A percentile compares a stretch with the other conserved stretches of the same genome.
Evolutionary conservation across 768 basidiomycete genomes (phyloP).

Genomic region (Pulveroboletus sp.): DNA sequence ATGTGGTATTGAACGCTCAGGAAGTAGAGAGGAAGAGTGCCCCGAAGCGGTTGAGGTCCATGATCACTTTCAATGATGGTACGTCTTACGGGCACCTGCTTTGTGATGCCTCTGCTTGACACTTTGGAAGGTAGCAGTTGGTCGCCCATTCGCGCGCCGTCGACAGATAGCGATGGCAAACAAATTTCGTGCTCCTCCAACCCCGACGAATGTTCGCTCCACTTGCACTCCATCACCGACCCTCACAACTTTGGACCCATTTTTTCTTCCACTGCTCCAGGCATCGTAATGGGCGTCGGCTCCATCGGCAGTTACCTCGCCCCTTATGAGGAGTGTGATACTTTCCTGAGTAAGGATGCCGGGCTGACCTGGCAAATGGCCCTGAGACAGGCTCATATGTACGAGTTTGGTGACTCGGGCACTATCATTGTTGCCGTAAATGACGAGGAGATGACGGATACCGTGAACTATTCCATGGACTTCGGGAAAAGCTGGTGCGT

Average conservation of each 20-base stretch:
- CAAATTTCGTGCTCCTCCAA: conserved; percentile 59
- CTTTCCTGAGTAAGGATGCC: conserved; percentile 89
- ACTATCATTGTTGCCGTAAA: conserved; percentile 79
- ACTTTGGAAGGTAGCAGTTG: conserved; percentile 62
- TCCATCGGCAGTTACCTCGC: conserved; percentile 68
- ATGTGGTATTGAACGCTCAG: conserved; percentile 78
- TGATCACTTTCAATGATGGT: conserved; percentile 92
- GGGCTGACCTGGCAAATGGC: conserved; percentile 87
- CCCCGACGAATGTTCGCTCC: conserved; percentile 68
- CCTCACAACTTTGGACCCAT: conserved; percentile 93
- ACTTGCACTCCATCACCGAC: conserved; percentile 88
- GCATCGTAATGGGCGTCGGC: conserved; percentile 96
- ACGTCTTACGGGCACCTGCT: conserved; percentile 1
- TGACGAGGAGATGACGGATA: conserved; percentile 75
- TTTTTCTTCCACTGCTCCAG: conserved; percentile 94
- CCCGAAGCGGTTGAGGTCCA: conserved; percentile 71
- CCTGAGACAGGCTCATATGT: conserved; percentile 75
- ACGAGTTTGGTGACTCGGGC: conserved; percentile 92
- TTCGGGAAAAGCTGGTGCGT: conserved; percentile 81
- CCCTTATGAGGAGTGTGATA: conserved; percentile 85
- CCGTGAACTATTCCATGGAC: conserved; percentile 76
- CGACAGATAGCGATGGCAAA: conserved; percentile 57
- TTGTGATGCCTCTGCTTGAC: background rate
- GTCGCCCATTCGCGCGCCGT: conserved; percentile 61
- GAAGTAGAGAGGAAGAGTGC: conserved; percentile 73